Percentiles rank a stretch among this genome's conserved stretches.
These are phyloP conservation scores for Fusarium pilosicola DNA, from an alignment of 2,329 filamentous ascomycete species.

Conservation along the genomic window DNA sequence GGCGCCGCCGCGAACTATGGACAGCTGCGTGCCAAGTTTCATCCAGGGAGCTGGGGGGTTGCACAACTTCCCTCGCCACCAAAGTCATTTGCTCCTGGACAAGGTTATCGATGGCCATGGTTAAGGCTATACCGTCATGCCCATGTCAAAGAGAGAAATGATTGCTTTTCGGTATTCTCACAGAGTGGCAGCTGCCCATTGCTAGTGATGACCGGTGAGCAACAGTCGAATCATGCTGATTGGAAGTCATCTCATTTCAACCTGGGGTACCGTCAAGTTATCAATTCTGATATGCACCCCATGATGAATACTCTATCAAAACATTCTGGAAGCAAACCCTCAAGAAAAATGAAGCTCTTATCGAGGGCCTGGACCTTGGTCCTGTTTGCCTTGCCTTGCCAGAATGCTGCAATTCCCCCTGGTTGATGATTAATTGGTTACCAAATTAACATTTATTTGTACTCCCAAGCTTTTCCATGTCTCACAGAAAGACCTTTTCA, in stretches of 20 bases:
- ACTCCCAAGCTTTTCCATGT: conserved; percentile 23
- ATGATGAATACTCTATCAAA: background rate
- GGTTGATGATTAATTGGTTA: conserved; percentile 38
- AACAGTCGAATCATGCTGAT: background rate
- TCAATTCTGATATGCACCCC: background rate
- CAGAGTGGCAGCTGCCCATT: background rate
- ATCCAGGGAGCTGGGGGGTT: conserved; percentile 26
- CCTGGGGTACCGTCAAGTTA: background rate
- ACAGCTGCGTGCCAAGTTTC: conserved; percentile 32
- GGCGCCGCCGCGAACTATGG: conserved; percentile 34
- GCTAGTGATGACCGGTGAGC: background rate
- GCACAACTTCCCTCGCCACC: conserved; percentile 26
- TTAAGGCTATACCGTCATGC: background rate
- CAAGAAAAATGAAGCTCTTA: background rate
- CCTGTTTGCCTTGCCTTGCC: conserved; percentile 13
- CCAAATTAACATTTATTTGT: conserved; percentile 35
- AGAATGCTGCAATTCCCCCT: background rate
- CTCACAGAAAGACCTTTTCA: conserved; percentile 22
- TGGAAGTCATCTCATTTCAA: background rate
- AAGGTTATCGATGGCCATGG: background rate
- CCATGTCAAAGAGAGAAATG: background rate
- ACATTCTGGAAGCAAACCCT: background rate
- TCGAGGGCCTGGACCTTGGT: background rate
- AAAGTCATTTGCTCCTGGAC: conserved; percentile 5
- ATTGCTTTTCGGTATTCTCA: background rate